phyloP scores from a whole-genome alignment of 768 basidiomycete species.

The Phylloporus arenicola region DNA sequence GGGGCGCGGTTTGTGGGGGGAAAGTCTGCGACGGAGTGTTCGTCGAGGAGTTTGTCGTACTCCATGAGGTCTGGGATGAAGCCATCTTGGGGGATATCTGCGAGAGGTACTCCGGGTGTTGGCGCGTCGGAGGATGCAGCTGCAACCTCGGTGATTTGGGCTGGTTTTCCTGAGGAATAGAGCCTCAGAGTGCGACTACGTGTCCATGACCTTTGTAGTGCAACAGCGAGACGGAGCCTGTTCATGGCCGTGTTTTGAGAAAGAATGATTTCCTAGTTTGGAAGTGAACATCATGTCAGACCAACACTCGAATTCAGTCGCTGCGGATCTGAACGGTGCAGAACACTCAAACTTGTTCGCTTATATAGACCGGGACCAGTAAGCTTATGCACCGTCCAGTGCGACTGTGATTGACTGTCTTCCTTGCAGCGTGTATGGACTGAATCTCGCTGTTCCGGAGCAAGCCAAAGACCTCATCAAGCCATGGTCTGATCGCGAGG shows the following conservation, averaged over 20 bases:
- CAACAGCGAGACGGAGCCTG: conserved; percentile 15
- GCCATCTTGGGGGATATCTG: conserved; percentile 20
- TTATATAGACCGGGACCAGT: conserved; percentile 66
- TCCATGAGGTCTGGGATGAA: conserved; percentile 58
- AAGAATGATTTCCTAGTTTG: conserved; percentile 7
- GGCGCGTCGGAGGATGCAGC: background rate
- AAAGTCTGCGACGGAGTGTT: conserved; percentile 48
- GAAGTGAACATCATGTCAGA: conserved; percentile 11
- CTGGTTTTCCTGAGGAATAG: conserved; percentile 8
- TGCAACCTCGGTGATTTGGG: conserved; percentile 2
- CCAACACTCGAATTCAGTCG: conserved; percentile 36
- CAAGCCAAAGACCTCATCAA: conserved; percentile 74
- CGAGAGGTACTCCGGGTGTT: conserved; percentile 14
- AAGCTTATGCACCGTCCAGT: conserved; percentile 15
- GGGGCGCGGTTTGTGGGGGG: conserved; percentile 48
- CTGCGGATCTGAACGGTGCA: conserved; percentile 41
- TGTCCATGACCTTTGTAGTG: conserved; percentile 11
- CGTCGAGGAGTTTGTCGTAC: conserved; percentile 57
- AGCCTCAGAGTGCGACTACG: conserved; percentile 6
- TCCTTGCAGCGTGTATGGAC: conserved; percentile 60
- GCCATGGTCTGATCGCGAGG: conserved; percentile 75
- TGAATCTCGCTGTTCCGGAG: conserved; percentile 78
- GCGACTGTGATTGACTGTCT: background rate
- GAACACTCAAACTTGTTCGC: conserved; percentile 52
- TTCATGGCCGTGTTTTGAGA: conserved; percentile 18